phyloP scores from a whole-genome alignment of 805 yeast genomes.

The Candida takata region DNA sequence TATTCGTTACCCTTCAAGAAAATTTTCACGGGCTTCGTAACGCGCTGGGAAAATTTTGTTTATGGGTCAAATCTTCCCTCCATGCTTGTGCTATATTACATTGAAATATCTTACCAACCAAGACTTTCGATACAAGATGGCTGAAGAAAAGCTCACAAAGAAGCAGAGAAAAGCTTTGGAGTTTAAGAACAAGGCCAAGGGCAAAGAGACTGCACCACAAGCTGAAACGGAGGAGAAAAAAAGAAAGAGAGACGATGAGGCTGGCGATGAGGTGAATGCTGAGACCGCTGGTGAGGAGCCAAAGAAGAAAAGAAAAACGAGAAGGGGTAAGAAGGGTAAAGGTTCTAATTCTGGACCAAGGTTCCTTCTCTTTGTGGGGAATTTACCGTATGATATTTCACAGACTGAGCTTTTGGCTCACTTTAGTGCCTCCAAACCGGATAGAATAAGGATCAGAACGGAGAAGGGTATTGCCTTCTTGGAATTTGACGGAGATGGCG shows the following conservation, averaged over 20 bases:
- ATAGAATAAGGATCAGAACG: slow-evolving; percentile 64
- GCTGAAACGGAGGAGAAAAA: slow-evolving; percentile 22
- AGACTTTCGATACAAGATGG: too few species aligned
- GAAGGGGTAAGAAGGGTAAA: slow-evolving; percentile 71
- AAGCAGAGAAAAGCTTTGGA: slow-evolving; percentile 58
- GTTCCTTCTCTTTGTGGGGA: slow-evolving; percentile 84
- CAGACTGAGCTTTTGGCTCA: slow-evolving; percentile 59
- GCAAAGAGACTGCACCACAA: slow-evolving; percentile 19
- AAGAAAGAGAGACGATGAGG: slow-evolving; percentile 14
- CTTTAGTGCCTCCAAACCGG: slow-evolving; percentile 69
- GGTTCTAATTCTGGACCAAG: slow-evolving; percentile 47
- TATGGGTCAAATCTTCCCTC: too few species aligned
- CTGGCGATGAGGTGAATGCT: slow-evolving; percentile 18
- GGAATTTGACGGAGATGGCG: slow-evolving; percentile 56
- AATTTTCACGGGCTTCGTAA: neutral
- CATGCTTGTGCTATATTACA: too few species aligned
- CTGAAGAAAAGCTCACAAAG: slow-evolving; percentile 46
- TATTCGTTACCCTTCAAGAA: neutral
- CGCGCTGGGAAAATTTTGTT: neutral
- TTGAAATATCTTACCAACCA: too few species aligned
- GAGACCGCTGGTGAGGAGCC: slow-evolving; percentile 24
- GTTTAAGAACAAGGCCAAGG: slow-evolving; percentile 35
- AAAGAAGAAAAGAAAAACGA: slow-evolving; percentile 64
- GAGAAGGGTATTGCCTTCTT: slow-evolving; percentile 91
- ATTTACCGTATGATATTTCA: slow-evolving; percentile 68